Base-by-base conservation (phyloP, 2,329 filamentous ascomycete species). In the Diaporthe helianthi region DNA sequence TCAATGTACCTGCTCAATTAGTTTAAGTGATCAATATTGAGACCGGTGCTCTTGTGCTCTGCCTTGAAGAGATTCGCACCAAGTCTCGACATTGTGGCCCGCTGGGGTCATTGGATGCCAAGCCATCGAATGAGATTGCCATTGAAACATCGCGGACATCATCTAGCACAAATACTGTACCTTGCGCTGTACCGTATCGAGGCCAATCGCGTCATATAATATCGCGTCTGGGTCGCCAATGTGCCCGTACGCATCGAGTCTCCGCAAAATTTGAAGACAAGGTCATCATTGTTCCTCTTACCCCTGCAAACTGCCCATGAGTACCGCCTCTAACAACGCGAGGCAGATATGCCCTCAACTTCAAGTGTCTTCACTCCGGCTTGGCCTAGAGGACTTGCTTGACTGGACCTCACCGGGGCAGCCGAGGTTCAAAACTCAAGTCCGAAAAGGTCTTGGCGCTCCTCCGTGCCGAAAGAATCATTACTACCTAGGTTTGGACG, bases 381-480 rank as follows among this genome's bases (percentile, higher is more conserved):
- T 68, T 78, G 10, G 68, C 75, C 0, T 80, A 80, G 73, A 65
- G 70, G 10, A 83, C 80, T 0, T 47, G 72, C 58, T 90, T 86
- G 85, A 80, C 88, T 0, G 75, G n/a, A 82, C 8, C 74, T 90
- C 7, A 83, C 83, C n/a, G n/a, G n/a, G n/a, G n/a, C n/a, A n/a
- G n/a, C n/a, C 5, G 83, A 89, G 71, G 83, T 91, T 36, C n/a
- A n/a, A n/a, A n/a, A 38, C 78, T 46, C 75, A 80, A 33, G 80
- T 85, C 7, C 88, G 87, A 63, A 76, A 77, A 17, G 65, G 73
- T 7, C 82, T 90, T 26, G 74, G 80, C 2, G 77, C 85, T 0
- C 81, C 83, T 0, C 78, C 88, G 1, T 81, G 80, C 24, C 87
- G 89, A 74, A 86, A 85, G 70, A n/a, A n/a, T n/a, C 83, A 85